Base-by-base conservation (phyloP, 1,284 basidiomycete genomes). In the Amylostereum areolatum region DNA sequence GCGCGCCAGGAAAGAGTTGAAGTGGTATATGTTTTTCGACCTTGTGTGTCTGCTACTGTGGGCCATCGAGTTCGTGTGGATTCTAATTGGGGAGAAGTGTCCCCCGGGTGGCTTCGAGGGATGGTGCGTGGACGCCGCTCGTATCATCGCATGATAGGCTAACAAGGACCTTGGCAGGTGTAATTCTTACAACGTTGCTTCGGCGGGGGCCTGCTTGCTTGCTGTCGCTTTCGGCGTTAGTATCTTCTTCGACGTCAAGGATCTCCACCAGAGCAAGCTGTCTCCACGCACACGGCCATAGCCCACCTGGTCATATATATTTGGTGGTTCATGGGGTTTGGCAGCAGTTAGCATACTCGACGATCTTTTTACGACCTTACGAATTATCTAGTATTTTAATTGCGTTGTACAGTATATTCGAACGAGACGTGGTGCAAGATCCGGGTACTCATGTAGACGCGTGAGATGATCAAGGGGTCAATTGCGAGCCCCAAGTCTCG, bases 171-270 rank as follows among this genome's bases (percentile, higher is more conserved):
- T 40, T 46, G 52, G n/a, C 50, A 84, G 82, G 82, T 86, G 83
- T 62, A 80, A 80, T 56, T 80, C 78, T 4, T 87, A 83, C 61
- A 85, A 85, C 57, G 66, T 79, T 10, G 83, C 81, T 5, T 73
- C 76, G 1, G 83, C 83, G 9, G 71, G 75, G 29, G 72, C 81
- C 3, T 83, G 77, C 59, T 55, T 87, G 37, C 63, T 84, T 6
- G 72, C 68, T 47, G 55, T 85, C 41, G 60, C 73, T 1, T 87
- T 82, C 56, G 72, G 70, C 4, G 56, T 81, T 31, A 79, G 73
- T 57, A 62, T 72, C 35, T 85, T 81, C 62, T 85, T 84, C 60
- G 80, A 78, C 51, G 72, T 85, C 50, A 80, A 83, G 62, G 84
- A 85, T 61, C 60, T 85, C 40, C 69, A 77, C 55, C 67, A 71